Base-by-base conservation (phyloP, 2,329 filamentous ascomycete species). In the Aspergillus pseudoterreus region DNA sequence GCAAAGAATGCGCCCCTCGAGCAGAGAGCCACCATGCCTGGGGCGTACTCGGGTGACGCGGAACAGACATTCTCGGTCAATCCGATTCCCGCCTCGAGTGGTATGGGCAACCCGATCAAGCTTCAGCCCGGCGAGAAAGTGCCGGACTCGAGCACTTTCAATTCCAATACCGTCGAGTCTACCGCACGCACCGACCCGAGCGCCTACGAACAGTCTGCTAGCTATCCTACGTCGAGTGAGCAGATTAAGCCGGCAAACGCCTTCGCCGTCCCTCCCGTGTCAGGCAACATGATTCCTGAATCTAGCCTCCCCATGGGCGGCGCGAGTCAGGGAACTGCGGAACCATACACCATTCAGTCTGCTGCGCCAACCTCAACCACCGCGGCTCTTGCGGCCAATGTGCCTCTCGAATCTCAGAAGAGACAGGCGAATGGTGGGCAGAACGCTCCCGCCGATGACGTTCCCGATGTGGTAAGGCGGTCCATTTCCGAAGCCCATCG, bases 91-190 rank as follows among this genome's bases (percentile, higher is more conserved):
- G 82, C 82, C 10, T 79, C 80, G 15, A 73, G 70, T 51, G 81
- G 81, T 46, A 63, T 72, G 49, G 82, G 90, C 52, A 96, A 96
- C 72, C 92, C 92, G 6, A 82, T 96, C 68, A 79, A 82, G 63
- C 80, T 95, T 49, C 80, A 82, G 21, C 87, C 92, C 4, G 91
- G 91, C 62, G 89, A 95, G 75, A 84, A 85, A 69, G 81, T 96
- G 9, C 92, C 92, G 38, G 79, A 88, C 44, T 71, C 79, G 22
- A 81, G 75, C 69, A 80, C 80, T 22, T 65, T 91, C 61, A 84
- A 84, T 44, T 71, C 79, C 47, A 87, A 88, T 69, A 86, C 90
- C 46, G 81, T 96, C 64, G 83, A 85, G 39, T 83, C 81, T 58
- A 81, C 77, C 22, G 78, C 77, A 33, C 78, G 75, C 64, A 81